Evolutionary conservation across 176 grass and related monocot genomes (phyloP).

Genomic region (Musa beccarii): DNA sequence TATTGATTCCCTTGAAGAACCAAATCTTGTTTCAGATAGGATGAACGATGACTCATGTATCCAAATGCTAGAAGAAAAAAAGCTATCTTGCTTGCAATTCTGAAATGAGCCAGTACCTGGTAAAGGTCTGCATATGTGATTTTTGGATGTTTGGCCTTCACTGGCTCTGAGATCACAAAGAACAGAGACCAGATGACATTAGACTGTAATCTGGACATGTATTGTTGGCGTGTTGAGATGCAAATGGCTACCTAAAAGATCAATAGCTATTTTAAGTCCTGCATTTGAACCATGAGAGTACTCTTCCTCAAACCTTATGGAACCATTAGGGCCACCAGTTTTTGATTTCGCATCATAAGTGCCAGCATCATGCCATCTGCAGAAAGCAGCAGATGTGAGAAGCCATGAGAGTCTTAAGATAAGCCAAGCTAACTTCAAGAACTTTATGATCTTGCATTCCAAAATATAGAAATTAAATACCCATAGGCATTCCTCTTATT

Average conservation of each 20-base stretch:
- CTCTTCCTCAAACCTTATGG: constrained; percentile 43
- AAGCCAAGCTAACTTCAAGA: no score
- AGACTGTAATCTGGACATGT: no score
- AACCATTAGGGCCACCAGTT: constrained; percentile 57
- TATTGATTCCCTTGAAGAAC: no score
- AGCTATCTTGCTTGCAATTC: no score
- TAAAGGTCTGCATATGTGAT: constrained; percentile 70
- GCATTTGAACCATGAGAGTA: constrained; percentile 35
- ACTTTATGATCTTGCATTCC: not conserved
- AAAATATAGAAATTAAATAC: not conserved
- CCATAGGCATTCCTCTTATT: no score
- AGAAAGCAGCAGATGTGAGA: not conserved
- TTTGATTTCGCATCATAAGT: constrained; percentile 47
- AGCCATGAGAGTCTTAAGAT: no score
- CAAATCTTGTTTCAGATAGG: no score
- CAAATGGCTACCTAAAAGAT: constrained; percentile 41
- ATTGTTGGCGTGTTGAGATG: not conserved
- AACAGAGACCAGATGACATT: not conserved
- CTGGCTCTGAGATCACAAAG: constrained; percentile 31
- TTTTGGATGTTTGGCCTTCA: constrained; percentile 54
- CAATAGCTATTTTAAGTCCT: constrained; percentile 58
- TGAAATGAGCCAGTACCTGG: constrained; percentile 24
- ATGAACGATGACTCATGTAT: no score
- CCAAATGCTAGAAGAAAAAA: no score
- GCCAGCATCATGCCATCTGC: constrained; percentile 71